A percentile compares a stretch with the other conserved stretches of the same genome.
Conservation (phyloP, 257 asterid genomes). For the Nicotiana otophora region DNA sequence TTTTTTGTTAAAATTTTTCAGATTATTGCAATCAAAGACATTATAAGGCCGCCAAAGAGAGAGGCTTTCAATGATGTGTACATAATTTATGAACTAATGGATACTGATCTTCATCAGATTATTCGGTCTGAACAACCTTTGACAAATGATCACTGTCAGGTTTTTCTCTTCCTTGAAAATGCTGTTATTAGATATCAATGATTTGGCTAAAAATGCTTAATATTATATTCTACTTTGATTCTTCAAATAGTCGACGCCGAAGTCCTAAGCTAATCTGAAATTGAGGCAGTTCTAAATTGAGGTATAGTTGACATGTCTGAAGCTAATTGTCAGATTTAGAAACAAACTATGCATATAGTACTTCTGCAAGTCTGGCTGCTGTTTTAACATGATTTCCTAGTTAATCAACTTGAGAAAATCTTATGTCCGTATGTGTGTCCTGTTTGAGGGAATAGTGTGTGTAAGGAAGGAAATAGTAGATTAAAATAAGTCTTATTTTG, state of each 20-base stretch:
- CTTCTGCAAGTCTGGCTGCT: background rate
- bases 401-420: background rate
- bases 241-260: background rate
- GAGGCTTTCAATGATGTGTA: slow-evolving; percentile 75
- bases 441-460: background rate
- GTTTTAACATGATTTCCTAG: background rate
- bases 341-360: background rate
- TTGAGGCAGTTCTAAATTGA: background rate
- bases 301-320: background rate
- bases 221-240: background rate
- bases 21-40: slow-evolving; percentile 76
- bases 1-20: slow-evolving; percentile 21
- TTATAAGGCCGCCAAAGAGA: slow-evolving; percentile 64
- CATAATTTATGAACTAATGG: slow-evolving; percentile 76
- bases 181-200: background rate
- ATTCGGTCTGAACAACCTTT: slow-evolving; percentile 71
- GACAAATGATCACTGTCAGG: slow-evolving; percentile 85
- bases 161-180: slow-evolving; percentile 9
- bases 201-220: background rate
- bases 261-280: background rate
- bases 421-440: background rate
- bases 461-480: background rate
- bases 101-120: slow-evolving; percentile 87
- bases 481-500: no score
- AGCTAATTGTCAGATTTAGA: background rate